Base-by-base conservation (phyloP, 2,329 filamentous ascomycete genomes). In the Corniculantispora saksenae region DNA sequence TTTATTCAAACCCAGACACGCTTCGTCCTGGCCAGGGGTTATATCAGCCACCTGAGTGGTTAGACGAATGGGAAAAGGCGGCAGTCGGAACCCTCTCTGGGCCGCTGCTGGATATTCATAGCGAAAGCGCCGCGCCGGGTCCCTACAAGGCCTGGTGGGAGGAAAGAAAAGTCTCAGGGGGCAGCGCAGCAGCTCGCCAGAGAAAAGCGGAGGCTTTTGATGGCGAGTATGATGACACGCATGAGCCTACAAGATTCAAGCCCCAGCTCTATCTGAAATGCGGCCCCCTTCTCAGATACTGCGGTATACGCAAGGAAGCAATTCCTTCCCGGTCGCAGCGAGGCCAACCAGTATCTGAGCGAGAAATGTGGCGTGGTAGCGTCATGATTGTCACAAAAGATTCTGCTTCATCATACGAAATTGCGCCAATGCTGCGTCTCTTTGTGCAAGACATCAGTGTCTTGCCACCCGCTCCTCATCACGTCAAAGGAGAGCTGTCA, bases 351-450 rank as follows among this genome's bases (percentile, higher is more conserved):
- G 64, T 73, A 15, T 62, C 73, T 0, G 89, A 92, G 51, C 86
- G 88, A 60, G 92, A 97, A 71, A 88, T 94, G 23, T 99, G 95
- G 95, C 88, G 94, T 75, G 95, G 95, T 6, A 96, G 89, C 66
- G 85, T 98, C 65, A 93, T 99, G 92, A 97, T 99, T 71, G 93
- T 99, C 25, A 98, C 95, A 0, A 85, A 89, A 61, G 94, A 99
- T 73, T 84, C 87, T 2, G 86, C 90, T 48, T 98, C 94, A 2
- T 91, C 90, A 0, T 97, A 97, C 73, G 86, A 89, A 53, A 89
- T 92, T 56, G 85, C 85, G 0, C 95, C 95, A 4, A 91, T 86
- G 0, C 80, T 99, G 68, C 86, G 94, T 51, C 78, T 99, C 4
- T 99, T 98, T 75, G 88, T 90, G 8, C 94, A 97, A 73, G 91